Evolutionary conservation across 2,329 filamentous ascomycete genomes (phyloP).

Genomic region (Scolecobasidium constrictum): DNA sequence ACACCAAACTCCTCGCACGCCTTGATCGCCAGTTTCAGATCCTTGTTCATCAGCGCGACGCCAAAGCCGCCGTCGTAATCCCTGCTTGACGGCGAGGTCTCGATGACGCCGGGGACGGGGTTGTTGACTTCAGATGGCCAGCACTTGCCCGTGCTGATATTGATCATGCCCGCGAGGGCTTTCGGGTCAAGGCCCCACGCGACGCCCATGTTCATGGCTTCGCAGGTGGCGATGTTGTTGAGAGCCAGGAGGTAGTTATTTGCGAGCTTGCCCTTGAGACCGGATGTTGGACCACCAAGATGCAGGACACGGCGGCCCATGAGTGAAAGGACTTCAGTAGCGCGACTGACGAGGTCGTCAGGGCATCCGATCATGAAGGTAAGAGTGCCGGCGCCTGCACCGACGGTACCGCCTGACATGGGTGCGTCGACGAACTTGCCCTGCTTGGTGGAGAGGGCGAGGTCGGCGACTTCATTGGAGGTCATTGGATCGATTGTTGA

Average conservation of each 20-base stretch:
- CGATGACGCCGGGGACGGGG: slow-evolving; percentile 75
- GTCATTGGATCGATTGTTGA: slow-evolving; percentile 91
- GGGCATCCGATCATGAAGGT: slow-evolving; percentile 91
- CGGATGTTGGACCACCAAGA: slow-evolving; percentile 73
- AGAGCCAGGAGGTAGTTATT: slow-evolving; percentile 96
- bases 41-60: slow-evolving; percentile 38
- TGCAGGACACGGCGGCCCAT: slow-evolving; percentile 87
- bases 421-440: slow-evolving; percentile 86
- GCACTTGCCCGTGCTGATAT: slow-evolving; percentile 85
- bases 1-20: slow-evolving; percentile 33
- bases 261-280: slow-evolving; percentile 83
- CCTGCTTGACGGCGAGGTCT: slow-evolving; percentile 60
- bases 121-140: slow-evolving; percentile 97
- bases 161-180: slow-evolving; percentile 75
- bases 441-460: slow-evolving; percentile 53
- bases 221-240: slow-evolving; percentile 68
- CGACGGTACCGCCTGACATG: slow-evolving; percentile 93
- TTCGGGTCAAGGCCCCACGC: slow-evolving; percentile 52
- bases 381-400: slow-evolving; percentile 73
- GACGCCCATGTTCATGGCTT: slow-evolving; percentile 56
- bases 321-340: slow-evolving; percentile 58
- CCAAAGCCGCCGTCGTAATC: slow-evolving; percentile 51
- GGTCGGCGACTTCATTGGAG: slow-evolving; percentile 64
- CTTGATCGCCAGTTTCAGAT: slow-evolving; percentile 37
- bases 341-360: slow-evolving; percentile 46